Percentiles rank a stretch among this genome's conserved stretches.
phyloP scores from a whole-genome alignment of 306 rosid species.

The Lathyrus tuberosus region DNA sequence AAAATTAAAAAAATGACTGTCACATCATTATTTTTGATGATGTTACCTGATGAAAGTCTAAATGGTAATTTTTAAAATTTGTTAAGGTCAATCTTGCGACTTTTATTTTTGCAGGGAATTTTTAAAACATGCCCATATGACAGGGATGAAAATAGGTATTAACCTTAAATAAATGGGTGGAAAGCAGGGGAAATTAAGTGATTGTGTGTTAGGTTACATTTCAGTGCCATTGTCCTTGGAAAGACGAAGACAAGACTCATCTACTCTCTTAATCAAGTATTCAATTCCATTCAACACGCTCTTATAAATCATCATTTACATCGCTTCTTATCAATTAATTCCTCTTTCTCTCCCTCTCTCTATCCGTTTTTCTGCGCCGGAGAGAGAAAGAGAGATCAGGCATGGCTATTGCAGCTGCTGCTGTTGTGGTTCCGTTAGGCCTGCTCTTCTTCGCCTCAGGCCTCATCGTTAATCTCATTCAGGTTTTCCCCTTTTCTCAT shows the following conservation, averaged over 20 bases:
- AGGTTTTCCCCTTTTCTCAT: constrained; percentile 45
- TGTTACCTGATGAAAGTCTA: too few relatives aligned
- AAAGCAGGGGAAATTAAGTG: not conserved
- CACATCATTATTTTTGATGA: too few relatives aligned
- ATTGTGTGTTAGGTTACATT: not conserved
- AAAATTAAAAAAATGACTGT: too few relatives aligned
- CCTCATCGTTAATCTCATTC: constrained; percentile 77
- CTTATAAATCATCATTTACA: not conserved
- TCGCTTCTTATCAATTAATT: not conserved
- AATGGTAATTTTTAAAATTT: too few relatives aligned
- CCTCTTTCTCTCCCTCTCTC: not conserved
- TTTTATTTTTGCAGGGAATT: too few relatives aligned
- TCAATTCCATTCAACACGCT: constrained; percentile 7
- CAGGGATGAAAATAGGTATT: too few relatives aligned
- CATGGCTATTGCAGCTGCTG: constrained; percentile 86
- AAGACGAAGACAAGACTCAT: constrained; percentile 10
- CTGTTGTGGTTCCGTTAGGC: constrained; percentile 81
- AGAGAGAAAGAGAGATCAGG: constrained; percentile 32
- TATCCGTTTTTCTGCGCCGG: not conserved
- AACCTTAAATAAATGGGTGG: not conserved
- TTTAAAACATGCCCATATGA: too few relatives aligned
- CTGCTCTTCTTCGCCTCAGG: constrained; percentile 87
- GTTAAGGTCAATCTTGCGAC: too few relatives aligned
- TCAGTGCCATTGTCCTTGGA: not conserved
- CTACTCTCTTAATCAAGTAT: not conserved